phyloP scores from a whole-genome alignment of 208 protist species.

The Leishmania major region DNA sequence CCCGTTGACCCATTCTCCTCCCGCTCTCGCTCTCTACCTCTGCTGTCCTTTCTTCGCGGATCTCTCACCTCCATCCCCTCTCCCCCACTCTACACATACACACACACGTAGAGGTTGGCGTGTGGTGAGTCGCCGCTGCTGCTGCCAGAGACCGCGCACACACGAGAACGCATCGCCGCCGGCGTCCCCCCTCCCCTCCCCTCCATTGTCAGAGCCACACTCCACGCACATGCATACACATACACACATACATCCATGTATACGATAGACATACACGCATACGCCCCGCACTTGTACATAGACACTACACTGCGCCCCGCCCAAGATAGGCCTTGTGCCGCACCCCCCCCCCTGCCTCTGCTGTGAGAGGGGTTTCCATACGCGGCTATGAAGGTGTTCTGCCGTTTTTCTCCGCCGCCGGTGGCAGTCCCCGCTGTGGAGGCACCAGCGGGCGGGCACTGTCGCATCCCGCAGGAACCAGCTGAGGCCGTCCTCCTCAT shows the following conservation, averaged over 20 bases:
- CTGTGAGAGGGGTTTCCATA: not conserved
- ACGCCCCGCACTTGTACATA: not conserved
- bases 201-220: not conserved
- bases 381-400: constrained; percentile 57
- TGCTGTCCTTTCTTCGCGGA: not conserved
- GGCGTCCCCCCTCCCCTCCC: not conserved
- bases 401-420: constrained; percentile 43
- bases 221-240: not conserved
- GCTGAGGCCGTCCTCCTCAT: constrained; percentile 20
- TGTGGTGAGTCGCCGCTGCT: not conserved
- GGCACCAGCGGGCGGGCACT: not conserved
- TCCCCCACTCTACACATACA: not conserved
- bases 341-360: not conserved
- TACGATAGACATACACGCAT: not conserved
- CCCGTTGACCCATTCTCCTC: not conserved
- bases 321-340: not conserved
- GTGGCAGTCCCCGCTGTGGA: not conserved
- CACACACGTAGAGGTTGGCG: not conserved
- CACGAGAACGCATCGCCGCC: not conserved
- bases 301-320: not conserved
- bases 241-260: not conserved
- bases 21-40: not conserved
- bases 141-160: not conserved
- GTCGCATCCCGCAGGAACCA: not conserved
- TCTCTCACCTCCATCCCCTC: not conserved